A percentile compares a stretch with the other conserved stretches of the same genome.
phyloP scores from a whole-genome alignment of 805 yeast genomes.

The Teunomyces atbi region DNA sequence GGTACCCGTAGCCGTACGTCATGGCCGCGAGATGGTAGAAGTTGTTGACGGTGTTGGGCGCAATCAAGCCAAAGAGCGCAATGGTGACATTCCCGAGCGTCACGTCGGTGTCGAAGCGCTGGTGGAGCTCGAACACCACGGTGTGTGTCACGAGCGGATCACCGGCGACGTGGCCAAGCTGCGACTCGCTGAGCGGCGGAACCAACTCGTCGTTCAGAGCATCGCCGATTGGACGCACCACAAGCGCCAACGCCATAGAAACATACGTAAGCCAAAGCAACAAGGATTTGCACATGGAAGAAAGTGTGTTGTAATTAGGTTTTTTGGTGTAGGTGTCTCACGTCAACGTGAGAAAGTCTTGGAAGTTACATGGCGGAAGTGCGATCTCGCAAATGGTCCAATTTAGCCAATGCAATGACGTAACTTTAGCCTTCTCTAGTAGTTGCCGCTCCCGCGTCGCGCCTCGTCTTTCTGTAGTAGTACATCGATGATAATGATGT shows the following conservation, averaged over 20 bases:
- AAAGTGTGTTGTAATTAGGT: too few species aligned
- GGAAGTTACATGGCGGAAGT: not conserved
- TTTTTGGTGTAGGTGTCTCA: too few species aligned
- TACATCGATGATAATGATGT: too few species aligned
- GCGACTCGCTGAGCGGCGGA: slow-evolving; percentile 16
- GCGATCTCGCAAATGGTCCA: not conserved
- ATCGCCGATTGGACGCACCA: not conserved
- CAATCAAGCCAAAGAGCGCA: slow-evolving; percentile 65
- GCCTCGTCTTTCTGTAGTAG: too few species aligned
- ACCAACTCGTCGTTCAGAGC: slow-evolving; percentile 4
- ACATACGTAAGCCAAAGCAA: not conserved
- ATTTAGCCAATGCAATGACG: not conserved
- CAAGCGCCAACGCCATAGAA: not conserved
- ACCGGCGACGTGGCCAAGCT: slow-evolving; percentile 18
- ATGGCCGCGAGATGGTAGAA: slow-evolving; percentile 29
- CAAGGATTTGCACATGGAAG: not conserved
- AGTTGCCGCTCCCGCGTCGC: too few species aligned
- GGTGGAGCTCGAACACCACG: slow-evolving; percentile 40
- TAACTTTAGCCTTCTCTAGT: not conserved
- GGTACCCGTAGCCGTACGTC: slow-evolving; percentile 28
- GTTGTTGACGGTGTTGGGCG: slow-evolving; percentile 46
- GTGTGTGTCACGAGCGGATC: slow-evolving; percentile 53
- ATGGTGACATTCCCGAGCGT: slow-evolving; percentile 47
- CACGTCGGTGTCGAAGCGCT: slow-evolving; percentile 14
- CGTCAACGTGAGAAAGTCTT: too few species aligned